Evolutionary conservation across 2,329 filamentous ascomycete species (phyloP).

Genomic region (Metarhizium guizhouense): DNA sequence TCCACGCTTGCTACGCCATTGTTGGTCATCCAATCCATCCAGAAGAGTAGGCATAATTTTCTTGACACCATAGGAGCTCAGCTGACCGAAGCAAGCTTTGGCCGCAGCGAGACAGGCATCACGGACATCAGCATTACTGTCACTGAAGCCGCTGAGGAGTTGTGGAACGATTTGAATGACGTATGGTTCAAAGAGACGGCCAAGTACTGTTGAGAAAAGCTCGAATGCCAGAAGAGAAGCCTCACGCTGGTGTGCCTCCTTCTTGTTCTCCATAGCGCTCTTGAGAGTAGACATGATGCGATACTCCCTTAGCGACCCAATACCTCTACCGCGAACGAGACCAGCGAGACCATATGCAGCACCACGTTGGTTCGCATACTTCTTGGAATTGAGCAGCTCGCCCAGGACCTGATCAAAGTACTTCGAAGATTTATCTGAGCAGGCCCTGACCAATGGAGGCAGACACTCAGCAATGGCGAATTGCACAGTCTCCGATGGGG

Average conservation of each 20-base stretch:
- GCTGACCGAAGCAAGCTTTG: slow-evolving; percentile 84
- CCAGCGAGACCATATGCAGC: slow-evolving; percentile 92
- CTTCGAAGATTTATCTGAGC: slow-evolving; percentile 63
- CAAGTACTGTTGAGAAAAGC: slow-evolving; percentile 76
- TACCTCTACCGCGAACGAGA: slow-evolving; percentile 79
- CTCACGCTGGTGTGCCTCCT: slow-evolving; percentile 80
- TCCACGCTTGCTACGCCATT: slow-evolving; percentile 98
- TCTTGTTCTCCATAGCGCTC: slow-evolving; percentile 87
- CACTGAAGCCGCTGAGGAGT: slow-evolving; percentile 80
- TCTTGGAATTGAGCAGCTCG: slow-evolving; percentile 76
- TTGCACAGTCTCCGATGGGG: slow-evolving; percentile 92
- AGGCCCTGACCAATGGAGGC: slow-evolving; percentile 79
- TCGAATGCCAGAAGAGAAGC: slow-evolving; percentile 87
- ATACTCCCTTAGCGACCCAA: slow-evolving; percentile 72
- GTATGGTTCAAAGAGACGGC: slow-evolving; percentile 88
- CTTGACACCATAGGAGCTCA: slow-evolving; percentile 95
- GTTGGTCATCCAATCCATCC: slow-evolving; percentile 84
- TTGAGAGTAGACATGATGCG: slow-evolving; percentile 76
- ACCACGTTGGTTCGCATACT: slow-evolving; percentile 85
- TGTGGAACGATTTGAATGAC: slow-evolving; percentile 93
- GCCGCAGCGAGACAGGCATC: slow-evolving; percentile 88
- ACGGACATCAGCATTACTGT: slow-evolving; percentile 78
- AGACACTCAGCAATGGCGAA: slow-evolving; percentile 93
- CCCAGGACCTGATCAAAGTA: slow-evolving; percentile 79
- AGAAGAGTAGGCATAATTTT: slow-evolving; percentile 86